Evolutionary conservation across 1,139 yeast species (phyloP).

Genomic region (Yamadazyma blattariae): DNA sequence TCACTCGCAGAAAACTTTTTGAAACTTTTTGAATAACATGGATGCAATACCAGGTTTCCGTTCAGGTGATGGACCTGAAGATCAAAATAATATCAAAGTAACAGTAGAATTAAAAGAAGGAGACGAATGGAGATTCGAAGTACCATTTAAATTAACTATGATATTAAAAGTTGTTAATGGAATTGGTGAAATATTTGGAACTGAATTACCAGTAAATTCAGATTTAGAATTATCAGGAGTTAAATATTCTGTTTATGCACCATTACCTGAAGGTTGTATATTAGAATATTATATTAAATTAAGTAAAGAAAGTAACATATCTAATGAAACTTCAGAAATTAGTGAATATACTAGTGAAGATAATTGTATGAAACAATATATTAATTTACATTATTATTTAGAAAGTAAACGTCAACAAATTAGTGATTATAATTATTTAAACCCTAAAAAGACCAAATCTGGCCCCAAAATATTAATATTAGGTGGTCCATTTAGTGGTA

Average conservation of each 20-base stretch:
- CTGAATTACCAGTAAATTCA: slow-evolving; percentile 76
- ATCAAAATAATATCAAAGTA: slow-evolving; percentile 5
- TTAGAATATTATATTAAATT: slow-evolving; percentile 50
- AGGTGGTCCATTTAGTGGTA: slow-evolving; percentile 76
- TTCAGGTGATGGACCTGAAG: slow-evolving; percentile 8
- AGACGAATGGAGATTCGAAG: slow-evolving; percentile 86
- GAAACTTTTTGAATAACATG: no score
- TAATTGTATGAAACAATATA: slow-evolving; percentile 59
- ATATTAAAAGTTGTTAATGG: slow-evolving; percentile 63
- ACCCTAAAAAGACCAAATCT: slow-evolving; percentile 12
- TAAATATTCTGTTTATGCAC: slow-evolving; percentile 61
- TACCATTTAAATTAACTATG: slow-evolving; percentile 55
- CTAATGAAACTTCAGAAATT: slow-evolving; percentile 32
- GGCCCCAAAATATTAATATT: slow-evolving; percentile 74
- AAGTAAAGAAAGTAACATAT: slow-evolving; percentile 36
- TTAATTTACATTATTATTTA: slow-evolving; percentile 74
- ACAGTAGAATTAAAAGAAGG: slow-evolving; percentile 12
- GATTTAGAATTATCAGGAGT: slow-evolving; percentile 58
- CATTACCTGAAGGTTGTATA: slow-evolving; percentile 48
- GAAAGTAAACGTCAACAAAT: slow-evolving; percentile 55
- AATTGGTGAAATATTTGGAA: slow-evolving; percentile 86
- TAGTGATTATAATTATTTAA: slow-evolving; percentile 22
- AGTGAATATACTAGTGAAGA: slow-evolving; percentile 71
- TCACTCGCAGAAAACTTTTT: slow-evolving; percentile 1
- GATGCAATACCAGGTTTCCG: slow-evolving; percentile 25